A percentile compares a stretch with the other conserved stretches of the same genome.
Conservation (phyloP, 202 grass and related monocot genomes). For the Alloteropsis angusta region DNA sequence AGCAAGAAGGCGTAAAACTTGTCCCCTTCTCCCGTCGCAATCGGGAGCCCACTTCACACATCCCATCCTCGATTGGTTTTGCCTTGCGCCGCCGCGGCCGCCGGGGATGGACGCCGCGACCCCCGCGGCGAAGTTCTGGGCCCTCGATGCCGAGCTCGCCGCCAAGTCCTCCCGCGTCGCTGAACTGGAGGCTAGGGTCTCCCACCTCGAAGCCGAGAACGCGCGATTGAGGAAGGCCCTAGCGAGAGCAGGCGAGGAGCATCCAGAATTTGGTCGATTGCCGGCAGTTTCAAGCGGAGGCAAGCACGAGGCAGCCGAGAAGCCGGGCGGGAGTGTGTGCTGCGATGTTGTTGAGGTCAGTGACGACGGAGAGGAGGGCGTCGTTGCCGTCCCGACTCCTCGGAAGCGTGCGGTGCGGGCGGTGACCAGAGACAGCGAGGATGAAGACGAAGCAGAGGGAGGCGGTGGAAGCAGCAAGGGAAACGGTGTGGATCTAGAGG, state of each 20-base stretch:
- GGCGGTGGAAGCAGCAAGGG: neutral
- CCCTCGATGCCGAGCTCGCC: conserved; percentile 28
- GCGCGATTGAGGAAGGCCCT: conserved; percentile 5
- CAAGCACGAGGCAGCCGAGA: neutral
- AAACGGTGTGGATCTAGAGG: neutral
- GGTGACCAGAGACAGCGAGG: conserved; percentile 1
- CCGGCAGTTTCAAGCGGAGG: neutral
- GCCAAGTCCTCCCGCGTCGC: conserved; percentile 27
- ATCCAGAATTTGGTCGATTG: neutral
- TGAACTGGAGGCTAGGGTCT: conserved; percentile 35
- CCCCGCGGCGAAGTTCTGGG: neutral
- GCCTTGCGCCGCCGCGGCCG: neutral
- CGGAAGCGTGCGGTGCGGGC: neutral
- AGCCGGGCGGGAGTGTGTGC: neutral
- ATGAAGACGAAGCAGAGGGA: neutral
- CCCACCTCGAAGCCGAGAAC: conserved; percentile 37
- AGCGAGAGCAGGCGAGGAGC: neutral
- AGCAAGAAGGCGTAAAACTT: too few relatives aligned
- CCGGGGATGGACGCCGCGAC: conserved; percentile 15
- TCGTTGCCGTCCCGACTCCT: neutral
- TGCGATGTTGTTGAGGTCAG: conserved; percentile 19
- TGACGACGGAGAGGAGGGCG: conserved; percentile 22
- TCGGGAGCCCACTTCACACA: too few relatives aligned
- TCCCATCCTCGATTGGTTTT: neutral
- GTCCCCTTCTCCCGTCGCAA: too few relatives aligned